phyloP scores from a whole-genome alignment of 2,329 filamentous ascomycete species.

The Hymenoscyphus fraxineus region DNA sequence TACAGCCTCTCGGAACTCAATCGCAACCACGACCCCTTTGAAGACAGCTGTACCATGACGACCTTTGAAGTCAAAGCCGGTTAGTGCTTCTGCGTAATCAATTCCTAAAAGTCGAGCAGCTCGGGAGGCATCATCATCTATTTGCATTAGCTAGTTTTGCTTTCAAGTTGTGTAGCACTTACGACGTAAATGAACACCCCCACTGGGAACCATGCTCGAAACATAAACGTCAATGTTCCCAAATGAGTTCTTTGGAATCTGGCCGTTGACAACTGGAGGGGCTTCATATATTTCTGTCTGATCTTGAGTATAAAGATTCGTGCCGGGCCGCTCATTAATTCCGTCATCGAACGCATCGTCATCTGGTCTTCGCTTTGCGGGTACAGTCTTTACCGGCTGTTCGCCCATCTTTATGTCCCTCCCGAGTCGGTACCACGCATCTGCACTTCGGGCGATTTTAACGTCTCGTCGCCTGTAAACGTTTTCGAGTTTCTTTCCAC shows the following conservation, averaged over 20 bases:
- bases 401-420: conserved; percentile 74
- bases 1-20: conserved; percentile 68
- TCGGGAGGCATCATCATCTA: conserved; percentile 55
- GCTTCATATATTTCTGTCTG: conserved; percentile 73
- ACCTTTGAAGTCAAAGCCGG: conserved; percentile 83
- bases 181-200: conserved; percentile 70
- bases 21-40: conserved; percentile 71
- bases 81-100: conserved; percentile 86
- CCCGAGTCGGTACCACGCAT: conserved; percentile 89
- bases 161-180: conserved; percentile 29
- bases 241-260: conserved; percentile 84
- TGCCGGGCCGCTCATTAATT: conserved; percentile 47
- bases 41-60: conserved; percentile 81
- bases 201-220: conserved; percentile 81
- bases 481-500: conserved; percentile 56
- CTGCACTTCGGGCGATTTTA: conserved; percentile 69
- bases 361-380: conserved; percentile 41
- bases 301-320: conserved; percentile 56
- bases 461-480: conserved; percentile 84
- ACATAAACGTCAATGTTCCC: conserved; percentile 94
- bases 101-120: conserved; percentile 74
- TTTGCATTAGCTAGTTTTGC: conserved; percentile 32
- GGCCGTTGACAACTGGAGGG: conserved; percentile 69
- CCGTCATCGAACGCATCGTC: conserved; percentile 38
- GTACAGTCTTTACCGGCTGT: conserved; percentile 74